Conservation (phyloP, 2,329 filamentous ascomycete species). For the Stemphylium beticola region DNA sequence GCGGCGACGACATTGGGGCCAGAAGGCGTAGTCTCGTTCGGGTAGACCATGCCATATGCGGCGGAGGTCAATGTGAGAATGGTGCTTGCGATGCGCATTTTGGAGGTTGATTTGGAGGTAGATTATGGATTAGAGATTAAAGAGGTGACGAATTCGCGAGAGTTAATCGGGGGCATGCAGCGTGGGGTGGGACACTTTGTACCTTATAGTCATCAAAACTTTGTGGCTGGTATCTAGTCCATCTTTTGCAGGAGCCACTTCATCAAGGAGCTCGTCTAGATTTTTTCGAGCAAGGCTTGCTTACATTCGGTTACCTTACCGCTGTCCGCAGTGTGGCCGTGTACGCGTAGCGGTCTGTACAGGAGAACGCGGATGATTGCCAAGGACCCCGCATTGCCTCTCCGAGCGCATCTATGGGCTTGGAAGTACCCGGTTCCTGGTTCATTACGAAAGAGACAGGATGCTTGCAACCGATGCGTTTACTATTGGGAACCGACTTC, state of each 20-base stretch:
- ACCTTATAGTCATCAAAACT: neutral
- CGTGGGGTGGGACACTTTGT: neutral
- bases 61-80: conserved; percentile 25
- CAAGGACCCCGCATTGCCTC: conserved; percentile 6
- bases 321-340: neutral
- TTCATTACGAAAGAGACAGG: conserved; percentile 3
- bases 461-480: conserved; percentile 2
- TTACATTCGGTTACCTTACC: no score
- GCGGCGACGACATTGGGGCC: conserved; percentile 25
- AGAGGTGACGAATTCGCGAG: neutral
- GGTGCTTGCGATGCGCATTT: conserved; percentile 28
- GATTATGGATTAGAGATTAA: neutral
- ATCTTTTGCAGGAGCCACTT: neutral
- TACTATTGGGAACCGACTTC: neutral
- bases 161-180: neutral
- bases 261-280: no score
- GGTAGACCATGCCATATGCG: conserved; percentile 20
- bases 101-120: neutral
- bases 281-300: no score
- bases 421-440: conserved; percentile 8
- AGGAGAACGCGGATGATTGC: neutral
- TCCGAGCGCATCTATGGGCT: conserved; percentile 13
- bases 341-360: neutral
- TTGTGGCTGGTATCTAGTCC: neutral
- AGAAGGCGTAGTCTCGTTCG: conserved; percentile 16